Conservation (phyloP, 495 filamentous ascomycete genomes). For the Astrothelium subdiscretum region DNA sequence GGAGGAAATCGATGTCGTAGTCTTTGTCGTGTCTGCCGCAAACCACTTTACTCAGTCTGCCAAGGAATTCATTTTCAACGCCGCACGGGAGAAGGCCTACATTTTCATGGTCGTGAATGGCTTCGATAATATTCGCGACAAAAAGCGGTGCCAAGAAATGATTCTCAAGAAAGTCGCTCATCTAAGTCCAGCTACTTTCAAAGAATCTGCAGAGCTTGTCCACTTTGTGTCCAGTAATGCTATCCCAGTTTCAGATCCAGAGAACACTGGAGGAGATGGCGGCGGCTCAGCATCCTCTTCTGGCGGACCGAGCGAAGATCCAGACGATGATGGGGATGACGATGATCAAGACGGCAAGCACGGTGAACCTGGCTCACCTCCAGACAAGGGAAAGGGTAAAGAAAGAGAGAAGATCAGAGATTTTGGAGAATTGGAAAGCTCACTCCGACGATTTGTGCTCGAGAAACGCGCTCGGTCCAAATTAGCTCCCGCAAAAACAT, state of each 20-base stretch:
- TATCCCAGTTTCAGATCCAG: constrained; percentile 57
- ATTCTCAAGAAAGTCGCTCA: constrained; percentile 78
- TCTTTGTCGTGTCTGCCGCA: constrained; percentile 93
- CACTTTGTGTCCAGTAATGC: constrained; percentile 97
- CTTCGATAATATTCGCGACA: constrained; percentile 87
- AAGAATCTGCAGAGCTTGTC: constrained; percentile 84
- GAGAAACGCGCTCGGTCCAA: constrained; percentile 94
- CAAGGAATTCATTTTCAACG: constrained; percentile 92
- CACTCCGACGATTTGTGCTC: constrained; percentile 83
- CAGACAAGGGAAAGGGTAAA: constrained; percentile 77
- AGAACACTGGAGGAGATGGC: constrained; percentile 36
- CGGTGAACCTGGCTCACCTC: constrained; percentile 34
- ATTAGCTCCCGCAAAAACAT: constrained; percentile 89
- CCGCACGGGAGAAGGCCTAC: constrained; percentile 92
- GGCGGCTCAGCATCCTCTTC: constrained; percentile 45
- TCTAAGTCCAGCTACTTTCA: constrained; percentile 81
- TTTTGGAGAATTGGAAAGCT: constrained; percentile 79
- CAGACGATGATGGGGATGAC: constrained; percentile 48
- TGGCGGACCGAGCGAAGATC: constrained; percentile 40
- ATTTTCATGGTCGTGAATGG: constrained; percentile 99
- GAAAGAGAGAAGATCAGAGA: constrained; percentile 77
- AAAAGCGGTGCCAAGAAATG: constrained; percentile 75
- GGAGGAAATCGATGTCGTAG: constrained; percentile 97
- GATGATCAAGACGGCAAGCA: constrained; percentile 33
- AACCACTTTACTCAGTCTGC: constrained; percentile 96